Evolutionary conservation across 2,329 filamentous ascomycete genomes (phyloP).

Genomic region (Cercospora citrullina): DNA sequence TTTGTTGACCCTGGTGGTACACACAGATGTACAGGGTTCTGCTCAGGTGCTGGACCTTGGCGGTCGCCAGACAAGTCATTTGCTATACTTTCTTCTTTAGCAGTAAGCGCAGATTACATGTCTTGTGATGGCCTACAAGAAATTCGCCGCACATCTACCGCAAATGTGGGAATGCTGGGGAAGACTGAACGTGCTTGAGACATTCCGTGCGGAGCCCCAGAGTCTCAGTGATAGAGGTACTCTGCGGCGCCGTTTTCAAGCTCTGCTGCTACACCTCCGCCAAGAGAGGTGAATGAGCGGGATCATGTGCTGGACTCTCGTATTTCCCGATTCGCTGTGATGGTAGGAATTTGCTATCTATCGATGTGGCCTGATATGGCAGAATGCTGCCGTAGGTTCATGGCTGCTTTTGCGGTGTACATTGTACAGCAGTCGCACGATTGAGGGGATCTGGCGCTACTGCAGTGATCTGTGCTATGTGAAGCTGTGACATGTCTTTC

Average conservation of each 20-base stretch:
- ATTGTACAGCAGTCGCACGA: background rate
- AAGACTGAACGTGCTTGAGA: background rate
- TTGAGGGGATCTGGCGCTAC: background rate
- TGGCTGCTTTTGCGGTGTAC: slow-evolving; percentile 6
- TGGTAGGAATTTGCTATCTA: background rate
- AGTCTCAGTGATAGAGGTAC: background rate
- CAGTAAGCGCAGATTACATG: background rate
- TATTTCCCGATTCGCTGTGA: background rate
- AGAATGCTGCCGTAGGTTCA: background rate
- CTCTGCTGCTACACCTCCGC: background rate
- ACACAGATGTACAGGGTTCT: background rate
- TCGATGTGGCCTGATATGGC: background rate
- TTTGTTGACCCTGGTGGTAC: too few relatives aligned
- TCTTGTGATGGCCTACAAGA: background rate
- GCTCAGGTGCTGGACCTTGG: background rate
- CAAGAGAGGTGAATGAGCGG: background rate
- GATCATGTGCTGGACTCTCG: background rate
- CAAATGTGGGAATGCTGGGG: background rate
- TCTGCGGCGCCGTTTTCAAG: background rate
- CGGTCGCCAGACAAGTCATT: background rate
- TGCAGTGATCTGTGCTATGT: background rate
- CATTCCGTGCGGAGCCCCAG: background rate
- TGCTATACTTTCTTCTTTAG: background rate
- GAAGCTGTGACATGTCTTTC: background rate
- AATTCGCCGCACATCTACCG: background rate